These are phyloP conservation scores for Corymbia calophylla DNA, from an alignment of 441 rosid species.

Conservation along the genomic window DNA sequence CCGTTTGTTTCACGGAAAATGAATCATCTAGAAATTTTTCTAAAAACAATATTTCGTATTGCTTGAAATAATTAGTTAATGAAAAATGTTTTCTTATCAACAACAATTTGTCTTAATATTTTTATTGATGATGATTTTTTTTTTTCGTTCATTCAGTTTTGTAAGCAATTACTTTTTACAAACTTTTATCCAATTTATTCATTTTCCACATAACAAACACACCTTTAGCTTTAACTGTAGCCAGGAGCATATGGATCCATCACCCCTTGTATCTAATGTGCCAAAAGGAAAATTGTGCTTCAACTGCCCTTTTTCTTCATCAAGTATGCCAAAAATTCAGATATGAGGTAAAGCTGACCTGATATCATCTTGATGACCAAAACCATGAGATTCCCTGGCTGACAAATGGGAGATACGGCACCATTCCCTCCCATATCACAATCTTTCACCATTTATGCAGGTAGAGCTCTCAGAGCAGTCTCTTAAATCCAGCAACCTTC, in stretches of 20 bases:
- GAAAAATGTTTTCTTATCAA: too few relatives aligned
- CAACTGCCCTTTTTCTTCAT: not conserved
- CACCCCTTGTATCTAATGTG: not conserved
- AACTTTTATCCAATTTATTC: too few relatives aligned
- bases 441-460: not conserved
- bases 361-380: not conserved
- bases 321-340: not conserved
- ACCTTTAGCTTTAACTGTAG: not conserved
- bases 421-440: not conserved
- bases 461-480: not conserved
- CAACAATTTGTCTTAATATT: too few relatives aligned
- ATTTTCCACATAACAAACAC: too few relatives aligned
- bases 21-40: too few relatives aligned
- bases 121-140: rapidly evolving
- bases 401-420: not conserved
- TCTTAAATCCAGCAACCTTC: too few relatives aligned
- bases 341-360: not conserved
- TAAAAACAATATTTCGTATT: too few relatives aligned
- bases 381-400: not conserved
- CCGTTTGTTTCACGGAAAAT: too few relatives aligned
- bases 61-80: too few relatives aligned
- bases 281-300: not conserved
- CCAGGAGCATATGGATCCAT: not conserved
- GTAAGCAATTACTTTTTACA: too few relatives aligned
- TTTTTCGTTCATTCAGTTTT: too few relatives aligned